These are phyloP conservation scores for Boletus eberwhitei DNA, from an alignment of 768 basidiomycete genomes.

Conservation along the genomic window DNA sequence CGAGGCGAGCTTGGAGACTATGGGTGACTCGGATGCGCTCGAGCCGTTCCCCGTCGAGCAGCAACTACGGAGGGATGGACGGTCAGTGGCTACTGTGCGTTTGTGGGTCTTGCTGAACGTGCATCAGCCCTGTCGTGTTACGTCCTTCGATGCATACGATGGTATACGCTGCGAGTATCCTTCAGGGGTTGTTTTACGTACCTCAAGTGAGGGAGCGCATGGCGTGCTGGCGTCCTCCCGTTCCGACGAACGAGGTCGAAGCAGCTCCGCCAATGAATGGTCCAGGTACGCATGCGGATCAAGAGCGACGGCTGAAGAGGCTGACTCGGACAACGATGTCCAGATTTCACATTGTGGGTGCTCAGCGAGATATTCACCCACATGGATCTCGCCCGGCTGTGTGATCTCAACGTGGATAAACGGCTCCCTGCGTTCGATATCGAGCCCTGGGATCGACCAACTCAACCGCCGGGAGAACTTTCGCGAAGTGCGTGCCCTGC, in stretches of 20 bases:
- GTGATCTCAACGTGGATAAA: conserved; percentile 52
- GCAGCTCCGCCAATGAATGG: conserved; percentile 29
- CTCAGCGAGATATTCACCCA: conserved; percentile 66
- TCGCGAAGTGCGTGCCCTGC: conserved; percentile 35
- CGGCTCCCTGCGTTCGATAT: conserved; percentile 47
- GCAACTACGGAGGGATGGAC: conserved; percentile 51
- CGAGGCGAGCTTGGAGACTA: conserved; percentile 58
- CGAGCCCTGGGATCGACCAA: conserved; percentile 35
- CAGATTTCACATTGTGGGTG: conserved; percentile 51
- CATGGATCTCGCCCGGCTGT: conserved; percentile 62
- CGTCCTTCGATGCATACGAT: conserved; percentile 52
- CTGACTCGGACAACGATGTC: not conserved
- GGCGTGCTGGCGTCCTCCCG: conserved; percentile 35
- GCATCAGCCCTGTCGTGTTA: conserved; percentile 62
- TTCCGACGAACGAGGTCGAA: conserved; percentile 16
- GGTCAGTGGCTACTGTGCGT: conserved; percentile 40
- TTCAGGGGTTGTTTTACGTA: conserved; percentile 55
- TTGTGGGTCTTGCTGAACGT: conserved; percentile 1
- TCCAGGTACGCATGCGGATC: conserved; percentile 35
- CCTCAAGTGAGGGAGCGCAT: conserved; percentile 60
- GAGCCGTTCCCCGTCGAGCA: conserved; percentile 53
- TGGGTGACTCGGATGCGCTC: conserved; percentile 47
- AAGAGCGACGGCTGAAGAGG: not conserved
- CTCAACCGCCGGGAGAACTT: conserved; percentile 39
- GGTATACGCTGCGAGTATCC: conserved; percentile 59